A percentile compares a stretch with the other conserved stretches of the same genome.
Evolutionary conservation across 106 monocot species (phyloP).

Genomic region (Triglochin maritima): DNA sequence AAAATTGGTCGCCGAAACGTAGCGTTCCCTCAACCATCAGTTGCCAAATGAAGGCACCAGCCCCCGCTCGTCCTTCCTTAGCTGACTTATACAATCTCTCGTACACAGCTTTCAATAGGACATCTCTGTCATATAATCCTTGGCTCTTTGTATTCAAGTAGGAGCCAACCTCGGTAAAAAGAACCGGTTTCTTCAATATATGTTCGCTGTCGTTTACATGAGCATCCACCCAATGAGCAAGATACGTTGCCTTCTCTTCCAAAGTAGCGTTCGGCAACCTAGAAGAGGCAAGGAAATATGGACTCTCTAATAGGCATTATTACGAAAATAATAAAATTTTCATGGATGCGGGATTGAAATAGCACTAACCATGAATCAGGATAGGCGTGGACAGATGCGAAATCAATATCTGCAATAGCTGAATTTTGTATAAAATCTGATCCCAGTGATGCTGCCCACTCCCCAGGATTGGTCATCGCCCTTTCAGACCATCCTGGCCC

Average conservation of each 20-base stretch:
- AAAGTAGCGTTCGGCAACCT: conserved; percentile 70
- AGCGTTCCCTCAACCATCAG: conserved; percentile 49
- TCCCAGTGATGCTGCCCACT: conserved; percentile 69
- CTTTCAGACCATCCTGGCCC: conserved; percentile 37
- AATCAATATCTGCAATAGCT: conserved; percentile 52
- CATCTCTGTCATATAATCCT: conserved; percentile 47
- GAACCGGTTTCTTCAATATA: conserved; percentile 71
- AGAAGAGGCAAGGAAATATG: not conserved
- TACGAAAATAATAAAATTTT: not conserved
- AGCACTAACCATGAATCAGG: conserved; percentile 72
- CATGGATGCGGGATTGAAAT: not conserved
- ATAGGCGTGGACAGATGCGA: conserved; percentile 94
- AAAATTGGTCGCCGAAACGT: conserved; percentile 48
- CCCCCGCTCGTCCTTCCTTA: conserved; percentile 48
- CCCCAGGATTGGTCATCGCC: conserved; percentile 57
- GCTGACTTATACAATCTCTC: conserved; percentile 78
- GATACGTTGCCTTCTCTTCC: conserved; percentile 52
- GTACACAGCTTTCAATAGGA: conserved; percentile 58
- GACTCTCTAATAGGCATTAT: not conserved
- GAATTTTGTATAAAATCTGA: conserved; percentile 90
- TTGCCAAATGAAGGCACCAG: conserved; percentile 91
- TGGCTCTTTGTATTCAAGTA: conserved; percentile 21
- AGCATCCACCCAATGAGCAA: conserved; percentile 71
- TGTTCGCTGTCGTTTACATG: conserved; percentile 73
- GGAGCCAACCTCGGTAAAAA: conserved; percentile 70